These are phyloP conservation scores for Nymphaea thermarum DNA, from an alignment of 164 flowering plant genomes.

Conservation along the genomic window DNA sequence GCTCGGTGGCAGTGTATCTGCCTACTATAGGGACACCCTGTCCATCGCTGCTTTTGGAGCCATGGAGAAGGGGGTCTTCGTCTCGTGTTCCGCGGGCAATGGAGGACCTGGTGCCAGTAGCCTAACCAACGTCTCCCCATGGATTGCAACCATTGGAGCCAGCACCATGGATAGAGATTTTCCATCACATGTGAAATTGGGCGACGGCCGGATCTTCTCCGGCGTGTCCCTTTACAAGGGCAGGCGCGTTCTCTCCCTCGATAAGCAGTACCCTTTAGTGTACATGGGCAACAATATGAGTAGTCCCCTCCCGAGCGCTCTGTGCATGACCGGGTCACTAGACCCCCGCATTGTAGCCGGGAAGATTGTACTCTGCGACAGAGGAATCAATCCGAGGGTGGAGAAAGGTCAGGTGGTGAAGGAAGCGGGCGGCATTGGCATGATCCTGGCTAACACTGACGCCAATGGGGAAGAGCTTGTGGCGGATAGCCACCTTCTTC, in stretches of 20 bases:
- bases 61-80: slow-evolving; percentile 62
- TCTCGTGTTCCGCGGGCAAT: slow-evolving; percentile 85
- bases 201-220: slow-evolving; percentile 22
- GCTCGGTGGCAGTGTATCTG: slow-evolving; percentile 63
- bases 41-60: slow-evolving; percentile 76
- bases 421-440: slow-evolving; percentile 75
- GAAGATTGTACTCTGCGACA: slow-evolving; percentile 75
- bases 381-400: slow-evolving; percentile 71
- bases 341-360: slow-evolving; percentile 40
- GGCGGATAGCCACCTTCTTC: slow-evolving; percentile 74
- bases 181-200: slow-evolving; percentile 52
- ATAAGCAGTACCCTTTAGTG: slow-evolving; percentile 41
- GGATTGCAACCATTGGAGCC: slow-evolving; percentile 90
- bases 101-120: slow-evolving; percentile 50
- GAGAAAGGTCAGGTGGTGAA: slow-evolving; percentile 71
- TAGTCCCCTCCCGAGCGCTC: slow-evolving; percentile 20
- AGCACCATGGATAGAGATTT: slow-evolving; percentile 83
- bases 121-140: slow-evolving; percentile 66
- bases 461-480: slow-evolving; percentile 79
- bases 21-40: slow-evolving; percentile 52
- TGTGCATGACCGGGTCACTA: slow-evolving; percentile 69
- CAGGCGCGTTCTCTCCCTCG: slow-evolving; percentile 22
- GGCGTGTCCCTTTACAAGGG: slow-evolving; percentile 86
- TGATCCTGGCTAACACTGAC: slow-evolving; percentile 82
- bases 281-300: slow-evolving; percentile 53